Conservation (phyloP, 306 rosid genomes). For the Styphnolobium japonicum region DNA sequence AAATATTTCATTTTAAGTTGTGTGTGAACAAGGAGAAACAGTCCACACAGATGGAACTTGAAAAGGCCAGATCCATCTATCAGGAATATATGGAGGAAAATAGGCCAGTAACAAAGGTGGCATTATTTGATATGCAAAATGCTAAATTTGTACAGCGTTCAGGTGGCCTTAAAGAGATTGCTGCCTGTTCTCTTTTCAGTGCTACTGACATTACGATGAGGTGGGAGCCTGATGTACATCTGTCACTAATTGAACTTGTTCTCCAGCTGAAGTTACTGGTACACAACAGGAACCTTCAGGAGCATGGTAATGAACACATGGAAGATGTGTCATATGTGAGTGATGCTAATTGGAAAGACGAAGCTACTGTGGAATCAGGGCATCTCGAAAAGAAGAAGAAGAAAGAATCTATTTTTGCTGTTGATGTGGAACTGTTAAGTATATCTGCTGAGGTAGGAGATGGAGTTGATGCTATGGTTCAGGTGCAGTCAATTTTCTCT, state of each 20-base stretch:
- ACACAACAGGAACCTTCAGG: conserved; percentile 66
- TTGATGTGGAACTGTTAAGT: conserved; percentile 82
- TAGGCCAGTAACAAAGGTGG: conserved; percentile 50
- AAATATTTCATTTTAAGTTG: conserved; percentile 63
- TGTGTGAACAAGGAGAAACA: conserved; percentile 80
- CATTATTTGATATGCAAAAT: conserved; percentile 73
- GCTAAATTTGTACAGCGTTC: conserved; percentile 80
- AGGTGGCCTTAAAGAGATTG: conserved; percentile 68
- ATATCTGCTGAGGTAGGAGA: conserved; percentile 88
- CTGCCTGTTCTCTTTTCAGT: conserved; percentile 87
- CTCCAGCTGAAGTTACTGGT: conserved; percentile 61
- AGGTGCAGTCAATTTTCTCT: conserved; percentile 90
- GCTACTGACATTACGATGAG: conserved; percentile 71
- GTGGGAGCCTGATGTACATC: conserved; percentile 94
- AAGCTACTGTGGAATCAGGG: conserved; percentile 44
- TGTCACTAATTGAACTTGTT: conserved; percentile 72
- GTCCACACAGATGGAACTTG: conserved; percentile 75
- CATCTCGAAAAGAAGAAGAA: conserved; percentile 59
- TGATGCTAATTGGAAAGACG: conserved; percentile 49
- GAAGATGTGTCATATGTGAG: conserved; percentile 37
- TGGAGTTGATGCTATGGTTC: conserved; percentile 82
- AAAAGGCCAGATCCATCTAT: conserved; percentile 71
- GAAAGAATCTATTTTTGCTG: conserved; percentile 75
- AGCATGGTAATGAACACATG: conserved; percentile 38
- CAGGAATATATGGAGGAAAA: conserved; percentile 71